These are phyloP conservation scores for Blastosporella zonata DNA, from an alignment of 1,284 basidiomycete genomes.

Conservation along the genomic window DNA sequence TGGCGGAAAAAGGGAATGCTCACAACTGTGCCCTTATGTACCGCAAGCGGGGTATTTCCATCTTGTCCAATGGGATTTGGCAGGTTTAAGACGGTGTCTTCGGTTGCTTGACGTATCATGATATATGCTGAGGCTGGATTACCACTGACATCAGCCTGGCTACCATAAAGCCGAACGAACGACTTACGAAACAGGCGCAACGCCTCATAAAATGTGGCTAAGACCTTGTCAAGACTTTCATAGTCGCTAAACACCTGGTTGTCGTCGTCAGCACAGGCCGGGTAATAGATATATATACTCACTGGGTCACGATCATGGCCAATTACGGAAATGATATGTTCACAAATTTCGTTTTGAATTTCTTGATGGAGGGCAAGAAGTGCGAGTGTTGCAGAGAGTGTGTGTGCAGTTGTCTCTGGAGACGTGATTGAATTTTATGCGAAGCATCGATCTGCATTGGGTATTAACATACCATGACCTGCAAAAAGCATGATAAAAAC, in stretches of 20 bases:
- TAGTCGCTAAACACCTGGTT: slow-evolving; percentile 42
- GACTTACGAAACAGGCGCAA: slow-evolving; percentile 42
- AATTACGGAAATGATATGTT: slow-evolving; percentile 41
- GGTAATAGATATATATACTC: slow-evolving; percentile 9
- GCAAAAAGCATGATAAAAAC: slow-evolving; percentile 50
- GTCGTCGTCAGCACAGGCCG: background rate
- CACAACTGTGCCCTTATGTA: slow-evolving; percentile 27
- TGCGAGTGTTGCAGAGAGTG: slow-evolving; percentile 42
- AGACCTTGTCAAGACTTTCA: slow-evolving; percentile 40
- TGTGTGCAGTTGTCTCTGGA: slow-evolving; percentile 48
- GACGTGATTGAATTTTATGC: background rate
- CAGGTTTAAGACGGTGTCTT: slow-evolving; percentile 29
- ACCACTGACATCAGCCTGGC: background rate
- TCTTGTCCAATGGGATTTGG: slow-evolving; percentile 29
- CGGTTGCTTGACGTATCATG: slow-evolving; percentile 28
- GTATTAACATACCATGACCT: slow-evolving; percentile 42
- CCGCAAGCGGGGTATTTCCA: slow-evolving; percentile 24
- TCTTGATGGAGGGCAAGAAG: slow-evolving; percentile 40
- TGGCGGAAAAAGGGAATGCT: background rate
- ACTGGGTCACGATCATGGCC: slow-evolving; percentile 40
- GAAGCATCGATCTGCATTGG: background rate
- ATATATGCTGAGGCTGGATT: slow-evolving; percentile 27
- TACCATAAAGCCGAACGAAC: background rate
- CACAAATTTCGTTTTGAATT: slow-evolving; percentile 44
- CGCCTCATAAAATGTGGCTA: slow-evolving; percentile 43